These are phyloP conservation scores for Terfezia boudieri DNA, from an alignment of 495 filamentous ascomycete species.

Conservation along the genomic window DNA sequence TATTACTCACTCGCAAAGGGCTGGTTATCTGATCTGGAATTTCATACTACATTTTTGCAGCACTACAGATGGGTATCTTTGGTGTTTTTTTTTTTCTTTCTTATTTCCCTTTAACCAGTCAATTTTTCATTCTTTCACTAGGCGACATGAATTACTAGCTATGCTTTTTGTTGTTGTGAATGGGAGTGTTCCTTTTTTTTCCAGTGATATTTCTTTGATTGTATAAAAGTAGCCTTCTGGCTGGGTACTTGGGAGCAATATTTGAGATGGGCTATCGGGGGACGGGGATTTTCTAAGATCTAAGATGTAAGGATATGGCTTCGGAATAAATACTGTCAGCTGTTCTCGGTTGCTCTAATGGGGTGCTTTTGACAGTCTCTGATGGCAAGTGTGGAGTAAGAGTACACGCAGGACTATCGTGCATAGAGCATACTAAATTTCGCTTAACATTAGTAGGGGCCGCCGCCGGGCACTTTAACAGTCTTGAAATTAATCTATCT, in stretches of 20 bases:
- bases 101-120: not conserved
- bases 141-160: no score
- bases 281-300: no score
- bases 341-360: no score
- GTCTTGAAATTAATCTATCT: no score
- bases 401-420: no score
- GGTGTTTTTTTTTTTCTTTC: not conserved
- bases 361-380: no score
- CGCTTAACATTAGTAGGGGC: no score
- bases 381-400: no score
- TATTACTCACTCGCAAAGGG: not conserved
- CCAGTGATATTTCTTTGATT: not conserved
- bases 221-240: not conserved
- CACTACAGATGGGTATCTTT: not conserved
- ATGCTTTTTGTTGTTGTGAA: not conserved
- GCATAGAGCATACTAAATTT: no score
- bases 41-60: not conserved
- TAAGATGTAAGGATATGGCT: no score
- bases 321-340: no score
- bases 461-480: no score
- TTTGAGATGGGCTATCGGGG: not conserved
- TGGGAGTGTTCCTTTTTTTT: not conserved
- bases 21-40: not conserved
- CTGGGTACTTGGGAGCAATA: not conserved
- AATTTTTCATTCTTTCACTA: not conserved